Conservation (phyloP, 169 alveolate genomes). For the Eimeria acervulina region DNA sequence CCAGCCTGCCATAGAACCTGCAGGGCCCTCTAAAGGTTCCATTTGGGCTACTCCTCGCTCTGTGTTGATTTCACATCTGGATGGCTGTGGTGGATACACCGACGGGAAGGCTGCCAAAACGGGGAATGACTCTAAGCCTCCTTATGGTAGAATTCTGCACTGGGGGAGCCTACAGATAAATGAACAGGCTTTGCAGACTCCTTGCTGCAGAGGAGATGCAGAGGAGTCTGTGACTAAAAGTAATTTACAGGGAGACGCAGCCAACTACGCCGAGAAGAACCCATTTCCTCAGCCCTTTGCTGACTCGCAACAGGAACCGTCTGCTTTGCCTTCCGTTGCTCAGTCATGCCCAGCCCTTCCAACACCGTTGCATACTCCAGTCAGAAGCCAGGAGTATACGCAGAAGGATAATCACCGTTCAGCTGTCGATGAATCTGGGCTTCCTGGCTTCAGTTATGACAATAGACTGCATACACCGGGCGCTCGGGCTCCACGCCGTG, state of each 20-base stretch:
- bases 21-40: background rate
- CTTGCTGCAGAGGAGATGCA: background rate
- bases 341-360: background rate
- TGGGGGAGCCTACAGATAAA: background rate
- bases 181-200: background rate
- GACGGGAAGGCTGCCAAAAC: background rate
- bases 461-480: background rate
- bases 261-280: background rate
- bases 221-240: background rate
- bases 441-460: background rate
- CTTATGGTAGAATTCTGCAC: background rate
- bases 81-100: background rate
- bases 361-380: background rate
- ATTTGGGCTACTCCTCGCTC: background rate
- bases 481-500: background rate
- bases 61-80: background rate
- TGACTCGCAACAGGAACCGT: background rate
- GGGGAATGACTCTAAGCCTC: background rate
- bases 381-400: background rate
- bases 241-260: background rate
- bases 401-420: background rate
- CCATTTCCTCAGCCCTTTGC: background rate
- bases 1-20: background rate
- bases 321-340: background rate
- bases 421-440: background rate